phyloP scores from a whole-genome alignment of 768 basidiomycete species.

The Boletellus ananiceps region DNA sequence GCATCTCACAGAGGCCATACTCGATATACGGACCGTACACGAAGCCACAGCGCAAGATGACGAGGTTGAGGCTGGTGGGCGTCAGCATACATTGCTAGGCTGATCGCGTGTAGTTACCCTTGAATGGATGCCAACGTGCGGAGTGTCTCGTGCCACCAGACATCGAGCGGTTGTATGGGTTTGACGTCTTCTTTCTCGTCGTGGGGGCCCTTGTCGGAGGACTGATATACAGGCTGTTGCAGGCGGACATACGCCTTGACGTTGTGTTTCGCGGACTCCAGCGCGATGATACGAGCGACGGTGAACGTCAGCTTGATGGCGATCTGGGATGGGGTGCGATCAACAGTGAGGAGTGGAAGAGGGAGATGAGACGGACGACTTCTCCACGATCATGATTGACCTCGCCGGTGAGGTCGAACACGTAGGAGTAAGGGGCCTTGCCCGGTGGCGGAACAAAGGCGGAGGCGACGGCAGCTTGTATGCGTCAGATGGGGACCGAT shows the following conservation, averaged over 20 bases:
- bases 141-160: conserved; percentile 87
- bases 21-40: conserved; percentile 80
- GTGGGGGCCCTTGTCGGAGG: conserved; percentile 56
- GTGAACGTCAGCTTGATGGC: conserved; percentile 73
- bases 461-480: conserved; percentile 58
- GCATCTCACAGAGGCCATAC: conserved; percentile 56
- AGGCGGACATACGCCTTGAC: conserved; percentile 77
- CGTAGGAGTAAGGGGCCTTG: conserved; percentile 65
- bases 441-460: conserved; percentile 71
- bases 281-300: conserved; percentile 61
- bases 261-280: conserved; percentile 74
- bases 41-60: conserved; percentile 69
- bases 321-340: conserved; percentile 44
- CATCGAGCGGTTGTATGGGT: conserved; percentile 64
- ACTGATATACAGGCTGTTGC: conserved; percentile 76
- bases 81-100: conserved; percentile 5
- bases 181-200: conserved; percentile 73
- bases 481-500: conserved; percentile 11
- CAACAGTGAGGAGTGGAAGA: neutral
- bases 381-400: conserved; percentile 70
- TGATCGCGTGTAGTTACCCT: conserved; percentile 41
- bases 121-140: conserved; percentile 70
- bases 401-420: conserved; percentile 86
- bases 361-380: conserved; percentile 44
- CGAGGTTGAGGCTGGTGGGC: conserved; percentile 63